Conservation (phyloP, 2,329 filamentous ascomycete genomes). For the Trichoderma sp. region DNA sequence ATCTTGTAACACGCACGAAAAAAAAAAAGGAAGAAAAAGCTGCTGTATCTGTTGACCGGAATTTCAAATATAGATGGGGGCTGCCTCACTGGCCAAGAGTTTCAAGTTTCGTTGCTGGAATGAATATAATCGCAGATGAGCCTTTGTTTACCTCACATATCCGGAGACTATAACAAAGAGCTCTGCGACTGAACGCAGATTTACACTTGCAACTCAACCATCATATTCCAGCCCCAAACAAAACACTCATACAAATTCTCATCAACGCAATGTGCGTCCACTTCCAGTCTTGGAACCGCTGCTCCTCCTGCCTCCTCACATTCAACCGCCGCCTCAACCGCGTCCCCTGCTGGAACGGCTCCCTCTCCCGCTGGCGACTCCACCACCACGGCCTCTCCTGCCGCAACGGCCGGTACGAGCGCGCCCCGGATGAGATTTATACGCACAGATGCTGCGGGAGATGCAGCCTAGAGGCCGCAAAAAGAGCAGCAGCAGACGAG, state of each 20-base stretch:
- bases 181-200: background rate
- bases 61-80: constrained; percentile 8
- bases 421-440: constrained; percentile 27
- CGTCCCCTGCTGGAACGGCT: constrained; percentile 34
- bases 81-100: background rate
- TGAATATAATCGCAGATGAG: background rate
- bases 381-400: constrained; percentile 31
- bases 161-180: background rate
- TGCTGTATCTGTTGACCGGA: background rate
- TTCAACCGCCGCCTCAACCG: constrained; percentile 30
- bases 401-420: constrained; percentile 27
- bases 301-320: constrained; percentile 30
- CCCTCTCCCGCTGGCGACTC: constrained; percentile 23
- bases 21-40: background rate
- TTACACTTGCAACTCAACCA: background rate
- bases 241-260: background rate
- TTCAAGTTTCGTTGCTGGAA: background rate
- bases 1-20: background rate
- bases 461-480: constrained; percentile 7
- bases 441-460: constrained; percentile 13
- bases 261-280: constrained; percentile 30
- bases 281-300: constrained; percentile 31
- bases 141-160: background rate
- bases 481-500: background rate
- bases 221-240: background rate